Conservation (phyloP, 2,329 filamentous ascomycete species). For the Huntiella moniliformis region DNA sequence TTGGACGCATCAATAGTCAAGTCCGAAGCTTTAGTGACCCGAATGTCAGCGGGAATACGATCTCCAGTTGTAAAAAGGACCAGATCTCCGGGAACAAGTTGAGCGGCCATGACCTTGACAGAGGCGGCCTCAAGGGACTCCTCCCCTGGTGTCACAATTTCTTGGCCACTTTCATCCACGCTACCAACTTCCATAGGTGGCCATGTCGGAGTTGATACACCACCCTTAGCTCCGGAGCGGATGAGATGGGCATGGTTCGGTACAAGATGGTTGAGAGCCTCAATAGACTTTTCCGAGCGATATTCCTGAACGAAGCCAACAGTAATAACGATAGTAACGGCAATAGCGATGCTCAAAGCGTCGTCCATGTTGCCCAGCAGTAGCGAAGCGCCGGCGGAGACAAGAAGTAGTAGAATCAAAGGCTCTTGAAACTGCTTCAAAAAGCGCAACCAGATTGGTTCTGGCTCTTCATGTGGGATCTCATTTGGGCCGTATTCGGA, state of each 20-base stretch:
- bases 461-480: constrained; percentile 79
- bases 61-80: constrained; percentile 92
- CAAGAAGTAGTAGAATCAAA: constrained; percentile 76
- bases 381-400: constrained; percentile 72
- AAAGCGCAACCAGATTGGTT: constrained; percentile 89
- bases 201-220: constrained; percentile 26
- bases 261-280: constrained; percentile 81
- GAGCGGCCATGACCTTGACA: constrained; percentile 66
- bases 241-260: constrained; percentile 95
- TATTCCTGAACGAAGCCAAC: constrained; percentile 98
- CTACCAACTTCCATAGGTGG: constrained; percentile 21
- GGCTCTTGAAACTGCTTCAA: constrained; percentile 94
- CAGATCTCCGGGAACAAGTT: constrained; percentile 80
- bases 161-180: constrained; percentile 22
- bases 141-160: constrained; percentile 40
- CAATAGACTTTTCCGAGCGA: constrained; percentile 88
- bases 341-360: constrained; percentile 84
- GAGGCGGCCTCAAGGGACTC: constrained; percentile 53
- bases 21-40: constrained; percentile 78
- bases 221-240: constrained; percentile 27
- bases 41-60: constrained; percentile 86
- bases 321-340: constrained; percentile 89
- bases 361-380: constrained; percentile 88
- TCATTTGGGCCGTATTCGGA: constrained; percentile 79
- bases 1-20: constrained; percentile 94